A percentile compares a stretch with the other conserved stretches of the same genome.
phyloP scores from a whole-genome alignment of 176 grass and related monocot species.

The Stipa capillata region DNA sequence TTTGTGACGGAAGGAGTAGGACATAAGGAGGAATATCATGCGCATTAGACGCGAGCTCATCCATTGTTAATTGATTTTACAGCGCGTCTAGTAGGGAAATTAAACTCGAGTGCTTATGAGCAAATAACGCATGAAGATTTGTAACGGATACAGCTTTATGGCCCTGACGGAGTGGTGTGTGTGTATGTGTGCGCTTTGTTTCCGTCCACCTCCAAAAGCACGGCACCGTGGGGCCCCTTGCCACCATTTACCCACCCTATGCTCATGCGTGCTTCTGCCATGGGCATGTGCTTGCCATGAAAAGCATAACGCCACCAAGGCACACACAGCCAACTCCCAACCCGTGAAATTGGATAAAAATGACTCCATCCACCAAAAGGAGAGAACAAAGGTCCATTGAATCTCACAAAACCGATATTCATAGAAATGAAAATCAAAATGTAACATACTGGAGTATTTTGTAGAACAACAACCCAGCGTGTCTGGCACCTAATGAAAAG shows the following conservation, averaged over 20 bases:
- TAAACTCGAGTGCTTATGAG: not conserved
- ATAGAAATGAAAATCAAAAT: no score
- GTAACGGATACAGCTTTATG: not conserved
- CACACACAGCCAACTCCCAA: not conserved
- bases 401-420: not conserved
- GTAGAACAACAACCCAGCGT: no score
- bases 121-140: not conserved
- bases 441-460: no score
- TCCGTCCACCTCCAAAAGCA: slow-evolving; percentile 34
- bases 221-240: slow-evolving; percentile 3
- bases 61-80: no score
- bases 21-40: no score
- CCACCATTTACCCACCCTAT: not conserved
- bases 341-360: not conserved
- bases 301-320: slow-evolving; percentile 19
- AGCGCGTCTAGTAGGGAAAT: no score
- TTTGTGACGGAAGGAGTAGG: no score
- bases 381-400: slow-evolving; percentile 8
- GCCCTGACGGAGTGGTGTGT: not conserved
- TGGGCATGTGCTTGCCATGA: slow-evolving; percentile 30
- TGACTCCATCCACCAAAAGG: slow-evolving; percentile 11
- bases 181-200: no score
- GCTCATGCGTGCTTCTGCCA: slow-evolving; percentile 9
- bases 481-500: no score
- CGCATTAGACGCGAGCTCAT: no score